These are phyloP conservation scores for Helenozyma baotianmanensis DNA, from an alignment of 805 yeast species.

Conservation along the genomic window DNA sequence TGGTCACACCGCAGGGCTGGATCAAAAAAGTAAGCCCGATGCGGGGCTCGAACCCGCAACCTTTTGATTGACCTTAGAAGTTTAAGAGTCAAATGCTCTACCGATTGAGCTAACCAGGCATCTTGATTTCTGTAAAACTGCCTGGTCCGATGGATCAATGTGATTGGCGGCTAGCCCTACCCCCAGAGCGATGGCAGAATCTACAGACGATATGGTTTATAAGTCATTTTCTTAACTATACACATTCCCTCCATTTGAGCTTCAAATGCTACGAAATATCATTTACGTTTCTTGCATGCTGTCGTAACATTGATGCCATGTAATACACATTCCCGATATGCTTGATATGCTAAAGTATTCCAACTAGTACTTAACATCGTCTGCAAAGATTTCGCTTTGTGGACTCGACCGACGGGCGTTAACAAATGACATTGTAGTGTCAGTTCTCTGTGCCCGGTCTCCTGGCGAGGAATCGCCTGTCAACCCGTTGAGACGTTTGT, in stretches of 20 bases:
- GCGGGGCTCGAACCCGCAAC: slow-evolving; percentile 35
- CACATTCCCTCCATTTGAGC: too few species aligned
- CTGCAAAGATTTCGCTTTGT: slow-evolving; percentile 19
- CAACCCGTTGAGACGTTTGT: slow-evolving; percentile 9
- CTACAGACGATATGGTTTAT: too few species aligned
- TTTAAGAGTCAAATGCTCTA: slow-evolving; percentile 32
- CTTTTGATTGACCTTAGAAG: slow-evolving; percentile 26
- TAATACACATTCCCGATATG: too few species aligned
- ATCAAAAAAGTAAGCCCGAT: slow-evolving; percentile 24
- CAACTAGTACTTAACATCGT: slow-evolving; percentile 18
- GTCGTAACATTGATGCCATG: too few species aligned
- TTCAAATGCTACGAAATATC: too few species aligned
- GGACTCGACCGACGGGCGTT: slow-evolving; percentile 15
- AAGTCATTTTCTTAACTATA: too few species aligned
- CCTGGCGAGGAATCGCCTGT: slow-evolving; percentile 27
- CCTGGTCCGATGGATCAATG: too few species aligned
- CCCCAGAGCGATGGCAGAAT: too few species aligned
- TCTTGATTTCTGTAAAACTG: neutral
- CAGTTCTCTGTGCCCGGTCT: slow-evolving; percentile 30
- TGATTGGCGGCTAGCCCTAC: too few species aligned
- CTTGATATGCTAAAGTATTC: too few species aligned
- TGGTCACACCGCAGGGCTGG: too few species aligned
- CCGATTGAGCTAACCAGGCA: slow-evolving; percentile 33
- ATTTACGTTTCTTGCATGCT: too few species aligned
- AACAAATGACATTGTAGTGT: slow-evolving; percentile 26